Percentiles rank a stretch among this genome's conserved stretches.
Evolutionary conservation across 306 rosid species (phyloP).

Genomic region (Trifolium pratense): DNA sequence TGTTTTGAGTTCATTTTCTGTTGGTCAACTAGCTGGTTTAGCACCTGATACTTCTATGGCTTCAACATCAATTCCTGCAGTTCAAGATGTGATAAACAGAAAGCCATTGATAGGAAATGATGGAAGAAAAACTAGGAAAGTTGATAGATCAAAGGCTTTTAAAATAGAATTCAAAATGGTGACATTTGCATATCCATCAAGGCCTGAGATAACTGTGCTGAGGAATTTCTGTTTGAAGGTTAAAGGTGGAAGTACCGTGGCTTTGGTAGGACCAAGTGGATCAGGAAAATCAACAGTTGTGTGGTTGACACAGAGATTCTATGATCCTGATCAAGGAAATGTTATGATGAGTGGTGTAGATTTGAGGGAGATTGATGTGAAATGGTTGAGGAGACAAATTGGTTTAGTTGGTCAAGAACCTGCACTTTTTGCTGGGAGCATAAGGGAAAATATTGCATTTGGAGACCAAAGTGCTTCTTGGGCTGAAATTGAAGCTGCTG

Average conservation of each 20-base stretch:
- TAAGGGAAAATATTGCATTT: constrained; percentile 83
- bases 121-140: constrained; percentile 51
- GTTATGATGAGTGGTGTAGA: constrained; percentile 78
- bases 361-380: constrained; percentile 69
- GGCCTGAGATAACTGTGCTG: constrained; percentile 75
- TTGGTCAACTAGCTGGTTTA: constrained; percentile 89
- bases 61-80: constrained; percentile 66
- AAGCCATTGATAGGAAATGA: constrained; percentile 59
- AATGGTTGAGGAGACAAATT: constrained; percentile 85
- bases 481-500: constrained; percentile 87
- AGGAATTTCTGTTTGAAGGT: constrained; percentile 70
- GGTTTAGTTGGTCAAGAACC: constrained; percentile 95
- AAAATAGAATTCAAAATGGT: constrained; percentile 78
- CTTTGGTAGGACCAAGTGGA: constrained; percentile 84
- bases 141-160: constrained; percentile 53
- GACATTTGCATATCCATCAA: constrained; percentile 80
- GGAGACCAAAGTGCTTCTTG: constrained; percentile 73
- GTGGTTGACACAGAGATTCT: constrained; percentile 89
- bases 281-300: constrained; percentile 90
- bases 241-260: constrained; percentile 76
- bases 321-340: constrained; percentile 84
- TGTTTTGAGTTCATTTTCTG: constrained; percentile 92
- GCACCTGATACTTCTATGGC: constrained; percentile 93
- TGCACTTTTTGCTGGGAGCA: constrained; percentile 78
- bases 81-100: constrained; percentile 66